Conservation (phyloP, 2,329 filamentous ascomycete genomes). For the Hirsutella thompsonii region DNA sequence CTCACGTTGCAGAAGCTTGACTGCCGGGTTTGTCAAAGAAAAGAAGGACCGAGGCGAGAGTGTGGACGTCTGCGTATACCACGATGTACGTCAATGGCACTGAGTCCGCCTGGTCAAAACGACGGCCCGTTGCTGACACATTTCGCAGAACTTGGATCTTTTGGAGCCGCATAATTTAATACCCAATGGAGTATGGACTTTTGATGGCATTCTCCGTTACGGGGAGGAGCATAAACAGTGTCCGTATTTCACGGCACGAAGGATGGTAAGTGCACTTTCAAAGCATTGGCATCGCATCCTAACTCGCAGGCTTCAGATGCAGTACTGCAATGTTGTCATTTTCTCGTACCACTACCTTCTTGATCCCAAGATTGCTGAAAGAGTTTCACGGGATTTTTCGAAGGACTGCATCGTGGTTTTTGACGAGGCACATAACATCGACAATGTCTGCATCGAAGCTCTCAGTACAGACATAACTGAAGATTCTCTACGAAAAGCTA, state of each 20-base stretch:
- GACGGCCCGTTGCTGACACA: conserved; percentile 4
- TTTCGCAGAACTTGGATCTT: conserved; percentile 67
- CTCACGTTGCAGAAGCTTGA: conserved; percentile 88
- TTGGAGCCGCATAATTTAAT: conserved; percentile 91
- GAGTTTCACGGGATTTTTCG: conserved; percentile 88
- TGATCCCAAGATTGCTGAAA: conserved; percentile 93
- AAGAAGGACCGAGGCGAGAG: conserved; percentile 93
- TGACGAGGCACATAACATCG: conserved; percentile 97
- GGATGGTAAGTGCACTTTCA: conserved; percentile 52
- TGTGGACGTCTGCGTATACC: conserved; percentile 88
- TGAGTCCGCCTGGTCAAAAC: neutral
- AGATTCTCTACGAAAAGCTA: conserved; percentile 83
- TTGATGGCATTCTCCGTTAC: conserved; percentile 78
- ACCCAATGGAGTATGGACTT: conserved; percentile 88
- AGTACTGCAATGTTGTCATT: conserved; percentile 98
- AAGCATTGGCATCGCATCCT: neutral
- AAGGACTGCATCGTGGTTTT: conserved; percentile 99
- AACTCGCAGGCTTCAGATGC: conserved; percentile 50
- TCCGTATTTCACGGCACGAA: conserved; percentile 87
- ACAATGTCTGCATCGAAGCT: conserved; percentile 98
- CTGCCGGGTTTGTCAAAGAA: conserved; percentile 93
- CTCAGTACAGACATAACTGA: conserved; percentile 94
- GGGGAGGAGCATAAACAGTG: conserved; percentile 95
- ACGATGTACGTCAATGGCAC: conserved; percentile 53
- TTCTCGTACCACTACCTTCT: conserved; percentile 98